Percentiles rank a stretch among this genome's conserved stretches.
phyloP scores from a whole-genome alignment of 805 yeast genomes.

The Ogataea minuta region DNA sequence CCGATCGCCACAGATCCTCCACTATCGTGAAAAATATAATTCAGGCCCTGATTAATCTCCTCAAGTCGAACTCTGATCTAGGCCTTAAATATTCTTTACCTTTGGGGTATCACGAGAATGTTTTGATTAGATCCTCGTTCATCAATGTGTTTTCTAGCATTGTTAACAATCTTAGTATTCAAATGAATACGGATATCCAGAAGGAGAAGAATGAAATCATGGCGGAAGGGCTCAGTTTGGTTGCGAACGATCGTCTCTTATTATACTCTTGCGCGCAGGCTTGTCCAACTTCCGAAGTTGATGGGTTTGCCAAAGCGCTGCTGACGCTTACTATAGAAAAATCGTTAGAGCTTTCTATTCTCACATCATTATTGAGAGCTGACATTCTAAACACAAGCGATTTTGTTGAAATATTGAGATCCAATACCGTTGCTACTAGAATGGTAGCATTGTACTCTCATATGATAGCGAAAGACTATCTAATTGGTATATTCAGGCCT shows the following conservation, averaged over 20 bases:
- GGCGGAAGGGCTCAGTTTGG: slow-evolving; percentile 17
- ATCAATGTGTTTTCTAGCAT: slow-evolving; percentile 75
- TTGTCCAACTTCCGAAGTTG: slow-evolving; percentile 69
- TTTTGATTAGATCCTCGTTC: slow-evolving; percentile 65
- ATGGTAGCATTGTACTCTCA: slow-evolving; percentile 70
- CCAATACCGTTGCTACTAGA: slow-evolving; percentile 81
- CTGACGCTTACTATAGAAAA: slow-evolving; percentile 51
- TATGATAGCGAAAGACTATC: slow-evolving; percentile 60
- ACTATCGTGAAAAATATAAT: slow-evolving; percentile 62
- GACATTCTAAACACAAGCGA: slow-evolving; percentile 62
- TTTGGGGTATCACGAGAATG: slow-evolving; percentile 70
- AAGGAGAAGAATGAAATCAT: slow-evolving; percentile 10
- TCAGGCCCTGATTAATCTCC: slow-evolving; percentile 61
- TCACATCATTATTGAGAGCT: slow-evolving; percentile 52
- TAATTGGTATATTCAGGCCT: slow-evolving; percentile 52
- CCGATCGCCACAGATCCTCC: slow-evolving; percentile 50
- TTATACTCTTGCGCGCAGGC: slow-evolving; percentile 53
- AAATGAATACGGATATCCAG: slow-evolving; percentile 14
- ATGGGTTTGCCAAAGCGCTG: slow-evolving; percentile 64
- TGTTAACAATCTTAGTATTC: slow-evolving; percentile 32
- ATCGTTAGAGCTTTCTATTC: slow-evolving; percentile 39
- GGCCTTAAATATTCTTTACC: slow-evolving; percentile 77
- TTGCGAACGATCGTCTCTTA: slow-evolving; percentile 38
- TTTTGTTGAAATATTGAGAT: slow-evolving; percentile 70
- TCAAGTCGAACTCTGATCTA: slow-evolving; percentile 71